Percentiles rank a stretch among this genome's conserved stretches.
These are phyloP conservation scores for Wickerhamomyces queroliae DNA, from an alignment of 805 yeast species.

Conservation along the genomic window DNA sequence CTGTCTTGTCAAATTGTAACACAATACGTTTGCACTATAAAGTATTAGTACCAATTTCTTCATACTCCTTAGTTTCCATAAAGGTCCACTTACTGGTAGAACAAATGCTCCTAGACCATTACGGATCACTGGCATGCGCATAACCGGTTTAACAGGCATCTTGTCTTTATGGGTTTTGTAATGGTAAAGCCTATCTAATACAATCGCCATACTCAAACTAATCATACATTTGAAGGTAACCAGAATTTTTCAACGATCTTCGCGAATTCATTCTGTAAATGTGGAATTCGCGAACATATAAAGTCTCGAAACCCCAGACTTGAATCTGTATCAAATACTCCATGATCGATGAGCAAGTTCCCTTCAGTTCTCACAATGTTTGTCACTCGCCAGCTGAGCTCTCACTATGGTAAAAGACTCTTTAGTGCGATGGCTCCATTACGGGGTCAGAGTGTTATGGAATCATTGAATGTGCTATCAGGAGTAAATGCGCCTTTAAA, in stretches of 20 bases:
- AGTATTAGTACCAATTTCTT: no score
- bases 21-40: slow-evolving; percentile 64
- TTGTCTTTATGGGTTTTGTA: not conserved
- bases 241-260: not conserved
- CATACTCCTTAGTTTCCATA: no score
- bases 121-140: slow-evolving; percentile 54
- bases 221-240: not conserved
- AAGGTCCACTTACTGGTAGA: slow-evolving; percentile 42
- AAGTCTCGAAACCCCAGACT: not conserved
- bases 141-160: slow-evolving; percentile 57
- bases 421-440: slow-evolving; percentile 1
- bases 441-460: slow-evolving; percentile 22
- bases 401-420: not conserved
- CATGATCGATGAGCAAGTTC: no score
- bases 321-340: no score
- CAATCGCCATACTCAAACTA: no score
- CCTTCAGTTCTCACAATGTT: no score
- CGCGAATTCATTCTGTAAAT: not conserved
- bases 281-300: not conserved
- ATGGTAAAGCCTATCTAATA: no score
- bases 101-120: slow-evolving; percentile 76
- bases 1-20: slow-evolving; percentile 88
- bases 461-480: slow-evolving; percentile 38
- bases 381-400: no score
- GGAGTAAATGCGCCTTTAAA: slow-evolving; percentile 39